These are phyloP conservation scores for Beauveria brongniartii DNA, from an alignment of 2,329 filamentous ascomycete genomes.

Conservation along the genomic window DNA sequence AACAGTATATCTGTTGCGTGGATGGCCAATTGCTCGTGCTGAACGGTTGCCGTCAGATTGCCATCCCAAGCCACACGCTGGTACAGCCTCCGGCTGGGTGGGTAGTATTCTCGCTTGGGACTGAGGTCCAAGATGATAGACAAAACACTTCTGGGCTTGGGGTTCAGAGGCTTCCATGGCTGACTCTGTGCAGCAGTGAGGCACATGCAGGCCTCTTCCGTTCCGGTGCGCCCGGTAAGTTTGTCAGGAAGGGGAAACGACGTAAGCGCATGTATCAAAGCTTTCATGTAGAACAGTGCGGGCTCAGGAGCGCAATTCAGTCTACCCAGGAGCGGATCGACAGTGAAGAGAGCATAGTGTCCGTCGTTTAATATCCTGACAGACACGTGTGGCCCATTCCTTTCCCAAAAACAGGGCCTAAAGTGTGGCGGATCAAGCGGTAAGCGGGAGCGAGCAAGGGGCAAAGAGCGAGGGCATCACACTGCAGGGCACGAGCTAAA, in stretches of 20 bases:
- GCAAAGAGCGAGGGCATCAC: too few relatives aligned
- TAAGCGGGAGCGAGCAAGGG: too few relatives aligned
- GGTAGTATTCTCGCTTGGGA: slow-evolving; percentile 29
- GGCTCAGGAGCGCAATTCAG: slow-evolving; percentile 52
- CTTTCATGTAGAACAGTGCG: slow-evolving; percentile 45
- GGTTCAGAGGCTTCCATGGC: slow-evolving; percentile 34
- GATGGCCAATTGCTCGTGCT: slow-evolving; percentile 29
- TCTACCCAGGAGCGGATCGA: slow-evolving; percentile 46
- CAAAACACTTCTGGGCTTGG: neutral
- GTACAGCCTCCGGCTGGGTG: slow-evolving; percentile 22
- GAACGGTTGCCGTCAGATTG: slow-evolving; percentile 23
- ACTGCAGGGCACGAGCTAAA: too few relatives aligned
- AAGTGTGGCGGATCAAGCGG: too few relatives aligned
- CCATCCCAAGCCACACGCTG: slow-evolving; percentile 28
- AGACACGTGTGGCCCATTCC: slow-evolving; percentile 33
- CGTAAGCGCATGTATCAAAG: slow-evolving; percentile 51
- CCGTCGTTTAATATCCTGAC: slow-evolving; percentile 23
- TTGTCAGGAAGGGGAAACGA: slow-evolving; percentile 49
- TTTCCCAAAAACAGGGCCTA: slow-evolving; percentile 25
- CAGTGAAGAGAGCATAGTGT: slow-evolving; percentile 39
- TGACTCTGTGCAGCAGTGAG: slow-evolving; percentile 42
- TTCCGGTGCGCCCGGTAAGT: slow-evolving; percentile 50
- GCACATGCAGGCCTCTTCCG: slow-evolving; percentile 47
- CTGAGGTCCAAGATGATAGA: slow-evolving; percentile 18
- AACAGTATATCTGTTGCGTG: slow-evolving; percentile 21